These are phyloP conservation scores for Ogataea siamensis DNA, from an alignment of 805 yeast species.

Conservation along the genomic window DNA sequence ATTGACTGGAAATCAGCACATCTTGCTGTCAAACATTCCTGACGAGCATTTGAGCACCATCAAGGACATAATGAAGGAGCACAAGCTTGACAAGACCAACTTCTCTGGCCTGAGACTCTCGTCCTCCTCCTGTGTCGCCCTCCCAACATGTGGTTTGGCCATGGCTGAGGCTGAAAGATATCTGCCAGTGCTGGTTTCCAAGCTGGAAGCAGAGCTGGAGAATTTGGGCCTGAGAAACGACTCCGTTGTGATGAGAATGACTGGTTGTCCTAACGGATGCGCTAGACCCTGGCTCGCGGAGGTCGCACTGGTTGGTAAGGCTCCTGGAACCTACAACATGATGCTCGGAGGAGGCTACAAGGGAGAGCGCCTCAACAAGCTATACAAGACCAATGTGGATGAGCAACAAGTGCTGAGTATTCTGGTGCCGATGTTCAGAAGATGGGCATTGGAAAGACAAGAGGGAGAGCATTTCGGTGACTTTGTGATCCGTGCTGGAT, in stretches of 20 bases:
- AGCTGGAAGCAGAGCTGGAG: conserved; percentile 83
- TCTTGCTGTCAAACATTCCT: conserved; percentile 68
- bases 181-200: conserved; percentile 76
- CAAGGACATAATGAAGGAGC: conserved; percentile 63
- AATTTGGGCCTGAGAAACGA: conserved; percentile 93
- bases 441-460: conserved; percentile 88
- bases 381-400: conserved; percentile 81
- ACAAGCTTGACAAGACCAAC: conserved; percentile 79
- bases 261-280: conserved; percentile 98
- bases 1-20: conserved; percentile 94
- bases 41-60: conserved; percentile 64
- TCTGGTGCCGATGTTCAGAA: conserved; percentile 83
- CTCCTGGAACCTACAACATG: conserved; percentile 87
- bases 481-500: conserved; percentile 81
- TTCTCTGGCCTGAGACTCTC: conserved; percentile 84
- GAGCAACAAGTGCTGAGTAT: conserved; percentile 82
- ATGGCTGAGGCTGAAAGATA: conserved; percentile 98
- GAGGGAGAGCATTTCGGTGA: conserved; percentile 97
- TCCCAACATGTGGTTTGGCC: conserved; percentile 98
- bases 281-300: conserved; percentile 99
- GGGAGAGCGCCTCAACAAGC: conserved; percentile 89
- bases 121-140: conserved; percentile 95
- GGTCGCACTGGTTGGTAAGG: conserved; percentile 93
- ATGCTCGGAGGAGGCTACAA: conserved; percentile 95
- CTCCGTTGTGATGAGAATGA: conserved; percentile 95